phyloP scores from a whole-genome alignment of 257 asterid species.

The Striga asiatica region DNA sequence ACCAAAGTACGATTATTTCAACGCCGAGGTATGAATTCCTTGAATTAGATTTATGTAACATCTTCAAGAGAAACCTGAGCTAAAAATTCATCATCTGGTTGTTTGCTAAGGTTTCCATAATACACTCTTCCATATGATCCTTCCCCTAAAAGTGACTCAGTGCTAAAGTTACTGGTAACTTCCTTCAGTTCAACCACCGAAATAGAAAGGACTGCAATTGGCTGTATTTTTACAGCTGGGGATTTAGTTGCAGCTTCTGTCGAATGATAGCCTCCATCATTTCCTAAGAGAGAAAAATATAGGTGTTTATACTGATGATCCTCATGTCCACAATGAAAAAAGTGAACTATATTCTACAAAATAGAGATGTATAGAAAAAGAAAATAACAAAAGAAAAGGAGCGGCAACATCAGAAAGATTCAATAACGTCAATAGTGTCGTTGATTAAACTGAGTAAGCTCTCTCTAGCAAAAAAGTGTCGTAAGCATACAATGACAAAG shows the following conservation, averaged over 20 bases:
- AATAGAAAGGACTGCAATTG: conserved; percentile 62
- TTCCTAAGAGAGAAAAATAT: conserved; percentile 25
- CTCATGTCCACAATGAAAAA: not conserved
- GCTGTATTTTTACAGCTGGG: conserved; percentile 54
- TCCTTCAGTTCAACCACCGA: conserved; percentile 71
- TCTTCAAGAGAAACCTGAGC: conserved; percentile 50
- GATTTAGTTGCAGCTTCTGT: conserved; percentile 44
- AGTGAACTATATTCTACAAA: not conserved
- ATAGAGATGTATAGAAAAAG: not conserved
- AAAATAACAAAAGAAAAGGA: too few relatives aligned
- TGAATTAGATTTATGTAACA: not conserved
- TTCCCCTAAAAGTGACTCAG: conserved; percentile 64
- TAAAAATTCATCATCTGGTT: conserved; percentile 76
- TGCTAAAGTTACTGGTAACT: conserved; percentile 53
- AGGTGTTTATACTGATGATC: not conserved
- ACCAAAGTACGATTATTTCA: not conserved
- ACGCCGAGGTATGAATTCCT: not conserved
- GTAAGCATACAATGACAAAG: not conserved
- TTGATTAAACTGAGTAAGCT: conserved; percentile 1
- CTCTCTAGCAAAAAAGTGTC: not conserved
- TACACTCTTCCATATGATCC: conserved; percentile 93
- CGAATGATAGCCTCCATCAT: conserved; percentile 41
- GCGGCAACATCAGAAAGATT: not conserved
- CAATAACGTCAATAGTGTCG: not conserved
- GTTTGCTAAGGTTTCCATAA: conserved; percentile 62